Base-by-base conservation (phyloP, 345 rosid genomes). In the Clarkia xantiana region DNA sequence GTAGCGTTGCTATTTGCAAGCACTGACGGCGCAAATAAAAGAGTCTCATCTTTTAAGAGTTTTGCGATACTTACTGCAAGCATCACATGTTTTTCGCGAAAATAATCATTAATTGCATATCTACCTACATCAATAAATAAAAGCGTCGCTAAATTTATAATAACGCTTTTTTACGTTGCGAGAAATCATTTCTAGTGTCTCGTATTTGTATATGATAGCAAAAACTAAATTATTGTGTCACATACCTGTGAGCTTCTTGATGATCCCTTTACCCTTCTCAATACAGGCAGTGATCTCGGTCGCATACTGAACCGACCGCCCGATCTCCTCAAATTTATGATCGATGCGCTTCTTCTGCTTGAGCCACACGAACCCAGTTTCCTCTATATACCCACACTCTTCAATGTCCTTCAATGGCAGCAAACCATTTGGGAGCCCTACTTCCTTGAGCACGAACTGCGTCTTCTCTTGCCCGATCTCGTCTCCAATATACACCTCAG, bases 351-450 rank as follows among this genome's bases (percentile, higher is more conserved):
- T 56, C 76, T 84, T 91, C 52, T 91, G 94, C 72, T 81, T 86
- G 12, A 91, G 71, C 97, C 97, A 90, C 16, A 90, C 97, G 46
- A 77, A 76, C 0, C 97, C 97, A 0, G 91, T 83, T 53, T 83
- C 93, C 66, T 66, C 76, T 45, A 81, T 76, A 18, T 77, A 75
- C 51, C 98, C 98, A 53, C 76, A 75, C 62, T 91, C 96, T 57
- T 61, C 69, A 0, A 91, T 72, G 76, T 91, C 94, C 45, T 62
- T 69, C 40, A 91, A 40, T 0, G 98, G 98, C 58, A 91, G 54
- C 14, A 91, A 62, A 16, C 98, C 98, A 36, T 72, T 84, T 0
- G 98, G 96, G 38, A 91, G 49, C 0, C 78, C 78, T 0, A 81
- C 40, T 41, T 91, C 94, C 44, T 11, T 62, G 41, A 86, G 89